phyloP scores from a whole-genome alignment of 371 early-diverging fungal genomes.

The Chytridium lagenaria region DNA sequence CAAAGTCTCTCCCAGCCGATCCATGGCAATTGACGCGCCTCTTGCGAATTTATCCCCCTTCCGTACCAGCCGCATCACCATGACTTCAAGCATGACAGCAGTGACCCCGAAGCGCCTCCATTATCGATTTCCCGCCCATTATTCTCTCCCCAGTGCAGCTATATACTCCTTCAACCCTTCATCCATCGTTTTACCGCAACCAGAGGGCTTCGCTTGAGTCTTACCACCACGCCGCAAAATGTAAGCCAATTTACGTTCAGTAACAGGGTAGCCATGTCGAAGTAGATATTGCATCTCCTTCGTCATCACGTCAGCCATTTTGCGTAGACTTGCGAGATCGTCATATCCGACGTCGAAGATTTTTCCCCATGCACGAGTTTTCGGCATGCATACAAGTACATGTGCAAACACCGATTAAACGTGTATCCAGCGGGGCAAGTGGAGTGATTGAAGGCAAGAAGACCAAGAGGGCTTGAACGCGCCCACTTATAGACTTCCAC shows the following conservation, averaged over 20 bases:
- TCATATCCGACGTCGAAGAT: no score
- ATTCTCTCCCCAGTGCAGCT: background rate
- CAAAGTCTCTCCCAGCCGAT: background rate
- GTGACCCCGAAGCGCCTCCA: background rate
- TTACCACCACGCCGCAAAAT: background rate
- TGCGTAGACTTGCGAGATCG: no score
- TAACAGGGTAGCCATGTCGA: background rate
- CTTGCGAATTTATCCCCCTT: background rate
- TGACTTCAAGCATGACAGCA: background rate
- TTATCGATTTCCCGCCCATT: background rate
- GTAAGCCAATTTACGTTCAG: background rate
- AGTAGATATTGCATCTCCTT: background rate
- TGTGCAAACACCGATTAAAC: background rate
- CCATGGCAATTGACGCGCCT: background rate
- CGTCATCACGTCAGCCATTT: background rate
- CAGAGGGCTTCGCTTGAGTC: background rate
- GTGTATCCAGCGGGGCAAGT: background rate
- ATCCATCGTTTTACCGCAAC: background rate
- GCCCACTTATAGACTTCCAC: background rate
- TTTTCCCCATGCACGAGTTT: background rate
- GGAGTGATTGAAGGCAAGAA: background rate
- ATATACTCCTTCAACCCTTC: background rate
- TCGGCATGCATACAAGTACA: background rate
- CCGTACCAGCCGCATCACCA: background rate
- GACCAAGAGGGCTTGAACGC: background rate